A percentile compares a stretch with the other conserved stretches of the same genome.
Conservation (phyloP, 1,139 yeast genomes). For the Hansenula sp. region DNA sequence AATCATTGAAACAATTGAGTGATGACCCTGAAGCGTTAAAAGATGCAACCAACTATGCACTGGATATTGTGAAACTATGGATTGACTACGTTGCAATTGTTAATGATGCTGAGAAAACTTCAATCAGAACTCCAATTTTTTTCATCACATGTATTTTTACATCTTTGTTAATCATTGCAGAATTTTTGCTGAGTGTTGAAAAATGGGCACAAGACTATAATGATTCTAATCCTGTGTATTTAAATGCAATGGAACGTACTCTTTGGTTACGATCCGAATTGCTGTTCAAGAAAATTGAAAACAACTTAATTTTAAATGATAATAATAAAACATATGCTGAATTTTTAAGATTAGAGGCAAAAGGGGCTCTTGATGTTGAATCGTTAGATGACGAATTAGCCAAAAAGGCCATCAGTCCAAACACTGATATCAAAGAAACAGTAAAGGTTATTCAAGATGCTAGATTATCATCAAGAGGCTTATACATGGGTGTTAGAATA, state of each 20-base stretch:
- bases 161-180: conserved; percentile 56
- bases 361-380: conserved; percentile 50
- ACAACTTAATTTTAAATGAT: conserved; percentile 41
- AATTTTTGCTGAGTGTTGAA: conserved; percentile 55
- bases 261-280: conserved; percentile 33
- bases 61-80: conserved; percentile 66
- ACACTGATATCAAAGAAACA: conserved; percentile 35
- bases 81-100: conserved; percentile 59
- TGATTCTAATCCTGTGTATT: conserved; percentile 17
- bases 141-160: conserved; percentile 67
- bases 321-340: conserved; percentile 51
- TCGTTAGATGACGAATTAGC: conserved; percentile 41
- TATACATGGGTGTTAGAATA: conserved; percentile 66
- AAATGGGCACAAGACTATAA: conserved; percentile 36
- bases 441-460: conserved; percentile 41
- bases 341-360: conserved; percentile 48
- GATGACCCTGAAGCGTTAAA: conserved; percentile 54
- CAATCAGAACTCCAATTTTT: conserved; percentile 70
- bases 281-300: conserved; percentile 53
- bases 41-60: conserved; percentile 53
- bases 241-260: conserved; percentile 32
- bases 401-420: conserved; percentile 38
- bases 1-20: conserved; percentile 36
- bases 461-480: conserved; percentile 50
- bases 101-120: conserved; percentile 58